A percentile compares a stretch with the other conserved stretches of the same genome.
Evolutionary conservation across 2,329 filamentous ascomycete species (phyloP).

Genomic region (Pseudocercospora fijiensis): DNA sequence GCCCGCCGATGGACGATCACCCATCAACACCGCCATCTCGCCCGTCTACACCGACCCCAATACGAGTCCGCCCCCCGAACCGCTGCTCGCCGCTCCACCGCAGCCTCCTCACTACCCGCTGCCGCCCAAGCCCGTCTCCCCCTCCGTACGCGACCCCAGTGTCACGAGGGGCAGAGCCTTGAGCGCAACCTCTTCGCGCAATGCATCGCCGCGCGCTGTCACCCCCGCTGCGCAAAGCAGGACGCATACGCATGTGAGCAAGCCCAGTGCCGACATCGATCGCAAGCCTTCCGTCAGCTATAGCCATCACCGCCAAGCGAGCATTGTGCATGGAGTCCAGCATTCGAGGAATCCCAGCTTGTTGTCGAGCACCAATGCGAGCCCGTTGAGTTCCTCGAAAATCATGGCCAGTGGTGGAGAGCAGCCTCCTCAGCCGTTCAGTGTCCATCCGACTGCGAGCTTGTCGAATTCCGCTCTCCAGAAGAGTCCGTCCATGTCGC

Average conservation of each 20-base stretch:
- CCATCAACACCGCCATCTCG: slow-evolving; percentile 20
- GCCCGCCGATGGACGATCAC: slow-evolving; percentile 31
- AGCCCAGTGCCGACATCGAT: slow-evolving; percentile 43
- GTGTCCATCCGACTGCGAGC: background rate
- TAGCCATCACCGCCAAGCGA: slow-evolving; percentile 92
- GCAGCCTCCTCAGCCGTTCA: background rate
- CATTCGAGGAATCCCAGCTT: slow-evolving; percentile 87
- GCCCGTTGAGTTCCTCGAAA: slow-evolving; percentile 83
- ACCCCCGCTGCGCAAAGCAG: slow-evolving; percentile 44
- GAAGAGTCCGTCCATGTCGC: slow-evolving; percentile 38
- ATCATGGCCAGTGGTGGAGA: slow-evolving; percentile 54
- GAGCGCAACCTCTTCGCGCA: slow-evolving; percentile 43
- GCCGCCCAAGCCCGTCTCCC: slow-evolving; percentile 15
- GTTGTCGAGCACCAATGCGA: slow-evolving; percentile 71
- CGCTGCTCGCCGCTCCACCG: slow-evolving; percentile 35
- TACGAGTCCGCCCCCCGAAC: slow-evolving; percentile 36
- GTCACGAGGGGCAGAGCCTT: slow-evolving; percentile 49
- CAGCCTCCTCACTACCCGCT: slow-evolving; percentile 27
- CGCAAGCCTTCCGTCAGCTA: slow-evolving; percentile 59
- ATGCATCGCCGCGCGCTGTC: slow-evolving; percentile 46
- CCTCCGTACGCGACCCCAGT: slow-evolving; percentile 43
- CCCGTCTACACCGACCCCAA: slow-evolving; percentile 27
- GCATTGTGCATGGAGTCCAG: slow-evolving; percentile 93
- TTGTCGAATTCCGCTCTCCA: slow-evolving; percentile 22
- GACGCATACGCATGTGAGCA: slow-evolving; percentile 33